Percentiles rank a stretch among this genome's conserved stretches.
Evolutionary conservation across 257 asterid genomes (phyloP).

Genomic region (Primulina eburnea): DNA sequence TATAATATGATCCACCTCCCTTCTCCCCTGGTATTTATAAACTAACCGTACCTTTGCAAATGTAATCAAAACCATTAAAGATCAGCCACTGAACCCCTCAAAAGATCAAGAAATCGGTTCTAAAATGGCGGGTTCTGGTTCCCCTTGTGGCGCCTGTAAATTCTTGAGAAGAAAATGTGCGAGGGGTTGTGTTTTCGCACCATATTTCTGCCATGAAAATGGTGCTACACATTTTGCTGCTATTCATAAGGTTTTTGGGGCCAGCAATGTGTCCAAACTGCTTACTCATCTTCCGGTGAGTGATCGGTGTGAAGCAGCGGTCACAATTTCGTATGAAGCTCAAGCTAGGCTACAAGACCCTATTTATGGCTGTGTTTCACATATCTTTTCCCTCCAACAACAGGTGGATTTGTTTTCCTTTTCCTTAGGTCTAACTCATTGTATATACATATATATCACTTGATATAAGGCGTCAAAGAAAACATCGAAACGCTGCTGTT

Average conservation of each 20-base stretch:
- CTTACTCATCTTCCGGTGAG: conserved; percentile 41
- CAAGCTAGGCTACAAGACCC: conserved; percentile 54
- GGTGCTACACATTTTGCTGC: conserved; percentile 46
- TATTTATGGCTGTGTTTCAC: conserved; percentile 49
- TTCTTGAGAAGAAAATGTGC: conserved; percentile 51
- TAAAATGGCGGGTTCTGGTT: conserved; percentile 66
- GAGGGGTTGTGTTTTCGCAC: conserved; percentile 69
- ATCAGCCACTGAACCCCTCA: conserved; percentile 1
- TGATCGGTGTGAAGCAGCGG: conserved; percentile 45
- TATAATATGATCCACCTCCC: conserved; percentile 44
- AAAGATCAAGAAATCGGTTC: not conserved
- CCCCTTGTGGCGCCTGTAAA: conserved; percentile 68
- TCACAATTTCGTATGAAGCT: conserved; percentile 48
- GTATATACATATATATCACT: not conserved
- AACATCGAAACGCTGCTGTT: no score
- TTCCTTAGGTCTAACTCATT: no score
- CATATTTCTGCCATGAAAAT: conserved; percentile 48
- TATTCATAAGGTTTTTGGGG: conserved; percentile 52
- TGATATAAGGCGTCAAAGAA: not conserved
- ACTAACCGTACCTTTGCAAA: conserved; percentile 18
- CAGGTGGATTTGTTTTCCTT: conserved; percentile 28
- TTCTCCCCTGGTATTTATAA: conserved; percentile 42
- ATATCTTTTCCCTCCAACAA: conserved; percentile 48
- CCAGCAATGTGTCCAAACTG: conserved; percentile 51
- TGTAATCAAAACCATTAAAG: not conserved